A percentile compares a stretch with the other conserved stretches of the same genome.
phyloP scores from a whole-genome alignment of 2,329 filamentous ascomycete species.

The Pseudocercospora musae region DNA sequence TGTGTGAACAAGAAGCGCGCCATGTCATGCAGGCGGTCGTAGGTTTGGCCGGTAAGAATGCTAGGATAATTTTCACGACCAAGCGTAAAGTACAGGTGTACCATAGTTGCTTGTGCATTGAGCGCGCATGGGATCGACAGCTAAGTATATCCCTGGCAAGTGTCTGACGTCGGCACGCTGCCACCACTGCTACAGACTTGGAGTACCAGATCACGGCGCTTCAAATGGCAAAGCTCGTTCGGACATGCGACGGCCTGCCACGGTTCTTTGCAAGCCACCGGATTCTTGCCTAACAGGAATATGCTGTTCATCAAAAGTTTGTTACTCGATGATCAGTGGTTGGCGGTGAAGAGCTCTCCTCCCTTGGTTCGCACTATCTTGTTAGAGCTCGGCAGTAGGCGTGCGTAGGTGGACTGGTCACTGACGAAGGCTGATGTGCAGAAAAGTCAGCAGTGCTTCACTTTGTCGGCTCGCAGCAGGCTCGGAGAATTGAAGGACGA shows the following conservation, averaged over 20 bases:
- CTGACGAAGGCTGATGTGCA: slow-evolving; percentile 32
- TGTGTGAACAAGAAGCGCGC: slow-evolving; percentile 19
- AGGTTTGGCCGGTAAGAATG: slow-evolving; percentile 20
- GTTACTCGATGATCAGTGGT: background rate
- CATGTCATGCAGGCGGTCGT: slow-evolving; percentile 19
- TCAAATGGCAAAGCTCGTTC: slow-evolving; percentile 3
- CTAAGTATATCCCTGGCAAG: slow-evolving; percentile 18
- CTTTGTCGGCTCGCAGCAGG: background rate
- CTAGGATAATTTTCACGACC: slow-evolving; percentile 18
- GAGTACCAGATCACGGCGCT: slow-evolving; percentile 20
- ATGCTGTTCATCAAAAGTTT: background rate
- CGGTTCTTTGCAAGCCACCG: background rate
- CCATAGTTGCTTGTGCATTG: slow-evolving; percentile 23
- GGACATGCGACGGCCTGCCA: slow-evolving; percentile 2
- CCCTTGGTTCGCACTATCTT: background rate
- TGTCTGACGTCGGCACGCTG: slow-evolving; percentile 26
- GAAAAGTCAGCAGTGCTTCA: background rate
- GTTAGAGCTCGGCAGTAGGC: slow-evolving; percentile 17
- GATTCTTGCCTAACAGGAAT: background rate
- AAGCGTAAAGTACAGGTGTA: slow-evolving; percentile 15
- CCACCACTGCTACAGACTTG: slow-evolving; percentile 18
- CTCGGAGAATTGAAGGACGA: slow-evolving; percentile 4
- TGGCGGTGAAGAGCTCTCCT: slow-evolving; percentile 12
- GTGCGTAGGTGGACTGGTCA: slow-evolving; percentile 20
- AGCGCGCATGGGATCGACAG: slow-evolving; percentile 25